Evolutionary conservation across 164 flowering plant genomes (phyloP), one percentile per base, ranked within the genome.

Genomic region (Aristolochia contorta): DNA sequence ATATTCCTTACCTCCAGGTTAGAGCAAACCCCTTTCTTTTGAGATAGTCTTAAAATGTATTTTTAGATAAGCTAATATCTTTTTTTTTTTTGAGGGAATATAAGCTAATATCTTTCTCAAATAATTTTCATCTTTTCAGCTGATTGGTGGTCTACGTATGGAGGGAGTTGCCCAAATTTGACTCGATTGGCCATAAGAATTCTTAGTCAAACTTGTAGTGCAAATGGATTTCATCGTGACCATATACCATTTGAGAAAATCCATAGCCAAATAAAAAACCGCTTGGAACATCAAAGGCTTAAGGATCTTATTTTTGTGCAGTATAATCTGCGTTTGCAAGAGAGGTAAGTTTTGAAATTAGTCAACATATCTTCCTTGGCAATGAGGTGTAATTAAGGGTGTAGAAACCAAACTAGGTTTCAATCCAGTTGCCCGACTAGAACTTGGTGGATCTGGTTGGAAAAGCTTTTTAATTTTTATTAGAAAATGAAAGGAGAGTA

Each of bases 101-200:
- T 18, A 8, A 6, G 30, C n/a, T 25, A 37, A 18, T 6, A 32
- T 16, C n/a, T 6, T 37, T 47, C 48, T 25, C 56, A 61, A 47
- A 15, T 20, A 58, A n/a, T 65, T 62, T 74, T 49, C 66, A 65
- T 53, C 21, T 59, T 22, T 64, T 59, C 47, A 92, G 96, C 74
- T 60, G 96, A 87, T 74, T 92, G 98, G 98, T 89, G 98, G 98
- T 82, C 89, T 63, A 85, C 88, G 41, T 85, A 85, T 74, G 98
- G 96, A 68, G 95, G 89, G 49, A 79, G 84, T 65, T 89, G 96
- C 75, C 95, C 95, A 51, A 84, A 89, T 72, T 73, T 87, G 78
- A 75, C 87, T 43, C 84, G 88, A 37, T 69, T 89, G 67, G 95
- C 95, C 19, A 69, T 79, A 58, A 89, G 82, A 30, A 72, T 89